Percentiles rank a stretch among this genome's conserved stretches.
Conservation (phyloP, 2,329 filamentous ascomycete species). For the Penicillium sp. region DNA sequence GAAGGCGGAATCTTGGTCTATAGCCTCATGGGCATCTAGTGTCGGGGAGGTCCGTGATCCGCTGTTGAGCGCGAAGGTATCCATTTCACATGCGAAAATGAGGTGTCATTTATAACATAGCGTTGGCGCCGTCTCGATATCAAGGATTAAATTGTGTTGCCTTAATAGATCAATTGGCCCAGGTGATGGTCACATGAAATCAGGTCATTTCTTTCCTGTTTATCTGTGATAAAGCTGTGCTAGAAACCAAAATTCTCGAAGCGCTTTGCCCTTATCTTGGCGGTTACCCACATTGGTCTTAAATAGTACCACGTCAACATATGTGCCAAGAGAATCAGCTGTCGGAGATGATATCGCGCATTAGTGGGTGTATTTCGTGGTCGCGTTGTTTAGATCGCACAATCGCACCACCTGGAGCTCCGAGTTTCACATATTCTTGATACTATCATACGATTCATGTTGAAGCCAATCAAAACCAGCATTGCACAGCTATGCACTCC, state of each 20-base stretch:
- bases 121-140: background rate
- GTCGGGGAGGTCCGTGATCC: background rate
- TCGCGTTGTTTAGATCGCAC: background rate
- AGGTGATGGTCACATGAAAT: background rate
- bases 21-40: background rate
- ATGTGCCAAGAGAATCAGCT: background rate
- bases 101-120: background rate
- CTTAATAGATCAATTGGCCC: background rate
- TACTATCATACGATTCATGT: background rate
- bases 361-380: background rate
- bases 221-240: background rate
- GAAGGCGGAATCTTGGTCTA: background rate
- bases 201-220: background rate
- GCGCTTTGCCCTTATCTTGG: slow-evolving; percentile 3
- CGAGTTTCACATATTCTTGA: background rate
- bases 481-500: background rate
- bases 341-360: background rate
- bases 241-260: background rate
- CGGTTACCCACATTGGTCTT: background rate
- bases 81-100: slow-evolving; percentile 3
- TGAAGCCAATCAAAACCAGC: background rate
- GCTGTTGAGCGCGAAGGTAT: background rate
- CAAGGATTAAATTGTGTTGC: background rate
- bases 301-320: background rate
- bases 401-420: background rate